Conservation (phyloP, 495 filamentous ascomycete genomes). For the Penicillium ochrochloron region DNA sequence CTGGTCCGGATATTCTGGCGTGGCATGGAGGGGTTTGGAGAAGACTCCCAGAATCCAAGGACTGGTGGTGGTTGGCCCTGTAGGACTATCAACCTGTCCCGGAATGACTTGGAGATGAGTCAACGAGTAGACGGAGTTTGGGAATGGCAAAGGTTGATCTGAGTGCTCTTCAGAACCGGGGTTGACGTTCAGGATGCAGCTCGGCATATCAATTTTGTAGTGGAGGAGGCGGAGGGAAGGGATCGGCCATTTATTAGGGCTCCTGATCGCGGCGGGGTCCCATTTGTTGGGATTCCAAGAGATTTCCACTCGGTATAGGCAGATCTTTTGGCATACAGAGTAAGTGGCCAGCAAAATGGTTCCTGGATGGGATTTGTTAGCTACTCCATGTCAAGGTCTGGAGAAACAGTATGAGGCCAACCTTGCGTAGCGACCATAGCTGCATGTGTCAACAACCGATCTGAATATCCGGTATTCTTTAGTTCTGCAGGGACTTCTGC, state of each 20-base stretch:
- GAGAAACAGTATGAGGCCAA: conserved; percentile 34
- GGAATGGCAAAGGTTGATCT: conserved; percentile 36
- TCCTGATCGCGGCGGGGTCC: conserved; percentile 42
- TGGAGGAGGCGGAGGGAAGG: conserved; percentile 50
- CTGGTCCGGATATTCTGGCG: conserved; percentile 55
- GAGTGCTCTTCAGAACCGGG: conserved; percentile 30
- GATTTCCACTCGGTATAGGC: conserved; percentile 63
- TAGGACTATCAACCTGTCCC: conserved; percentile 53
- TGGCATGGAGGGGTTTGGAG: conserved; percentile 58
- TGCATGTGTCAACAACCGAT: conserved; percentile 79
- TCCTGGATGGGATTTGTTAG: conserved; percentile 32
- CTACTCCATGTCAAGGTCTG: neutral
- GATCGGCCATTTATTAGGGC: conserved; percentile 42
- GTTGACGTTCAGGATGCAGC: conserved; percentile 35
- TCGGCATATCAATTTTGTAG: conserved; percentile 47
- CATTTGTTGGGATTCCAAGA: conserved; percentile 49
- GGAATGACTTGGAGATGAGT: conserved; percentile 71
- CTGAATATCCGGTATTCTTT: conserved; percentile 68
- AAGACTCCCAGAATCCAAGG: conserved; percentile 74
- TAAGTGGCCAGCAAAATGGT: conserved; percentile 68
- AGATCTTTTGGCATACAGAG: conserved; percentile 68
- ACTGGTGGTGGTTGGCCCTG: conserved; percentile 52
- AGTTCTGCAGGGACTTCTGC: conserved; percentile 69
- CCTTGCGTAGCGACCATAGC: conserved; percentile 74
- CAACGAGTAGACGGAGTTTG: conserved; percentile 59